Conservation (phyloP, 1,284 basidiomycete species). For the Ustilago crameri region DNA sequence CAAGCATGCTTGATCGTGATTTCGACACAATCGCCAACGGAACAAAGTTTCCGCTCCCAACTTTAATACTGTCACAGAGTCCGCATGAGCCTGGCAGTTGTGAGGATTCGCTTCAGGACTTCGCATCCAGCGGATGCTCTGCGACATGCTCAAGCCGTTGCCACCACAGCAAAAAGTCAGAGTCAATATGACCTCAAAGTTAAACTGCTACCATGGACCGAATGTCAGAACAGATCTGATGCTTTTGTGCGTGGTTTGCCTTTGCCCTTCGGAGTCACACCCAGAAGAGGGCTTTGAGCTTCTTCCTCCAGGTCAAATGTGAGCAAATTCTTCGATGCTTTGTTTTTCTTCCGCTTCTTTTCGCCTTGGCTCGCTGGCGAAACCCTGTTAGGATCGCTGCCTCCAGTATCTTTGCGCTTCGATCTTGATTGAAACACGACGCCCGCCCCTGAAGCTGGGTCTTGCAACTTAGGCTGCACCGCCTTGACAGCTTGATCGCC, state of each 20-base stretch:
- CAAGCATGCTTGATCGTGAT: conserved; percentile 24
- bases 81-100: too few species aligned
- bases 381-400: conserved; percentile 75
- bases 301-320: conserved; percentile 67
- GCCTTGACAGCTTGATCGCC: conserved; percentile 75
- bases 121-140: too few species aligned
- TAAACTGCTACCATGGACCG: background rate
- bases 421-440: conserved; percentile 25
- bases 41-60: too few species aligned
- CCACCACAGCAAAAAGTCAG: background rate
- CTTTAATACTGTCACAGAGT: too few species aligned
- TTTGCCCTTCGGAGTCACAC: conserved; percentile 4
- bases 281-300: background rate
- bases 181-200: background rate
- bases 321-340: conserved; percentile 14
- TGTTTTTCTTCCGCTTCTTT: conserved; percentile 33
- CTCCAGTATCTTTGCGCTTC: conserved; percentile 20
- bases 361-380: conserved; percentile 73
- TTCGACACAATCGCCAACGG: background rate
- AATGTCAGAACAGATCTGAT: conserved; percentile 26
- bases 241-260: conserved; percentile 16
- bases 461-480: conserved; percentile 23
- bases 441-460: conserved; percentile 13
- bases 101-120: background rate
- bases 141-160: too few species aligned